Evolutionary conservation across 2,329 filamentous ascomycete species (phyloP), one percentile per base, ranked within the genome.

Genomic region (Acrocalymma vagum): DNA sequence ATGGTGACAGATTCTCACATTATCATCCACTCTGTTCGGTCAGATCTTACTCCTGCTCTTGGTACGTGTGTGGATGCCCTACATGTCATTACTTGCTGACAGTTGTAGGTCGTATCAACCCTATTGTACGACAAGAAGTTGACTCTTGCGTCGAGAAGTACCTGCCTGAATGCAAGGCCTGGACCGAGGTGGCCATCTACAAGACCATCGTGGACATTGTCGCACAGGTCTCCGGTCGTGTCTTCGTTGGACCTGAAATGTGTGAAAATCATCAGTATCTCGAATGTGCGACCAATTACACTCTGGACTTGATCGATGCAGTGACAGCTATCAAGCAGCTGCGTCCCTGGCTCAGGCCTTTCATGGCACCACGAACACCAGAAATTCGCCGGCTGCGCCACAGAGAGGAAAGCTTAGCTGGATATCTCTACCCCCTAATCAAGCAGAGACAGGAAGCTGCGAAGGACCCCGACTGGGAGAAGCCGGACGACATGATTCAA

Each of bases 1-100:
- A 6, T 69, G 10, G 7, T 29, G 3, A 42, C 54, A 3, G 60
- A 65, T 5, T 34, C 51, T 5, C 29, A 41, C 3, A 13, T 59
- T 3, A 14, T 51, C 2, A 9, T 38, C 0, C 61, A 69, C 33
- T 40, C 59, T 4, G 47, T 70, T 36, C 67, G 58, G 40, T 53
- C 58, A 1, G 62, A 70, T 27, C 50, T 71, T 8, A 71, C 65
- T 7, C 65, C 67, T 13, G 55, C 58, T 20, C 54, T 71, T 13
- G 33, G 65, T 69, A 51, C 10, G 58, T 43, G 9, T 10, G 14
- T 11, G 9, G 28, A 4, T 8, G 14, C 15, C 9, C 8, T 25
- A 21, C 1, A 16, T 22, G 27, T 29, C 20, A 11, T 22, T 13
- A 7, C n/a, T 8, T 22, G 32, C 50, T 64, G 29, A 63, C 28